Evolutionary conservation across 352 stramenopile species (phyloP).

Genomic region (Globisporangium emineosum): DNA sequence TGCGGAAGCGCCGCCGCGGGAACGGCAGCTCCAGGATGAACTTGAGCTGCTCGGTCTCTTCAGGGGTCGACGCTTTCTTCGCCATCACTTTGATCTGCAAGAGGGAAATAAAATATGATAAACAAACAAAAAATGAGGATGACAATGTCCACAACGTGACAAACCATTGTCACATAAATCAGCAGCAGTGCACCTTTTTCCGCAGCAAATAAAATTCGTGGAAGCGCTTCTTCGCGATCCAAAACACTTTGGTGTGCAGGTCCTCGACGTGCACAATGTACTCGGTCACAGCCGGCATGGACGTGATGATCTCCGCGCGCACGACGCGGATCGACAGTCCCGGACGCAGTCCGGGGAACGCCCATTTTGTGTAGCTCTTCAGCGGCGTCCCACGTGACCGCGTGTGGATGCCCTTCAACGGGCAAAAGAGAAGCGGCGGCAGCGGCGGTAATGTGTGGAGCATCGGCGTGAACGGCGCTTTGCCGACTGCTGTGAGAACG

Average conservation of each 20-base stretch:
- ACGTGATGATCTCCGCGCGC: conserved; percentile 47
- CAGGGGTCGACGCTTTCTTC: conserved; percentile 23
- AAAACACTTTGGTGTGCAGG: conserved; percentile 79
- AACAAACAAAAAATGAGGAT: background rate
- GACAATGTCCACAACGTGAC: background rate
- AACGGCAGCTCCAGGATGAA: conserved; percentile 76
- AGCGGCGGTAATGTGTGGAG: conserved; percentile 44
- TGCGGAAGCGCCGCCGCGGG: conserved; percentile 53
- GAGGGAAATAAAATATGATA: background rate
- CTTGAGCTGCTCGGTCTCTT: conserved; percentile 62
- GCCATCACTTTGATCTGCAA: conserved; percentile 43
- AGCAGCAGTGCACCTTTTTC: conserved; percentile 39
- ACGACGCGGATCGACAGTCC: conserved; percentile 73
- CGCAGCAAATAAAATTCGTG: conserved; percentile 68
- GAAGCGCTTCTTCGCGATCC: conserved; percentile 81
- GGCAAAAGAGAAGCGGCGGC: conserved; percentile 52
- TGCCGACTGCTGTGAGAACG: conserved; percentile 2
- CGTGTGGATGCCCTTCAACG: conserved; percentile 33
- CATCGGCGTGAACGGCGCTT: conserved; percentile 20
- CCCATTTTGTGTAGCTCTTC: conserved; percentile 52
- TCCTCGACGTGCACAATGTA: conserved; percentile 79
- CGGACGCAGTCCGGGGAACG: conserved; percentile 42
- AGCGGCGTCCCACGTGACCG: conserved; percentile 42
- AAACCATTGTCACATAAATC: background rate
- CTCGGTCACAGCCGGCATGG: conserved; percentile 60